Conservation (phyloP, 371 early-diverging fungal genomes). For the Parasitella parasitica region DNA sequence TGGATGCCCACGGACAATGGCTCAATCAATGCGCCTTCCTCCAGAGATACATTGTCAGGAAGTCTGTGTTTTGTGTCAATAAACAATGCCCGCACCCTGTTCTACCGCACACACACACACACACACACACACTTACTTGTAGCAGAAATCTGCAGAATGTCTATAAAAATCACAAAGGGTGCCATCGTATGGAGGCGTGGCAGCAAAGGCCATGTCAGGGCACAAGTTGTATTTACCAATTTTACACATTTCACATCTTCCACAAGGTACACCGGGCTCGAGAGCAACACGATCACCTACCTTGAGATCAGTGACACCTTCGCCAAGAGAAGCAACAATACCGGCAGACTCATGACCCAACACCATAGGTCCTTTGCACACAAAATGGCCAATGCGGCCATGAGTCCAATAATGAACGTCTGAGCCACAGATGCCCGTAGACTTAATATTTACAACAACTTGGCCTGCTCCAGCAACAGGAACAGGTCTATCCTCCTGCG, state of each 20-base stretch:
- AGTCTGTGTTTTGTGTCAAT: too few relatives aligned
- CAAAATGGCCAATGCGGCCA: slow-evolving; percentile 48
- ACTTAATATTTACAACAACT: slow-evolving; percentile 49
- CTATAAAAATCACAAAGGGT: slow-evolving; percentile 49
- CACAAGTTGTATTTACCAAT: slow-evolving; percentile 52
- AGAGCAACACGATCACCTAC: slow-evolving; percentile 73
- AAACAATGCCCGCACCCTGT: too few relatives aligned
- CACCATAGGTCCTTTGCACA: slow-evolving; percentile 59
- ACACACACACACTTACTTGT: slow-evolving; percentile 34
- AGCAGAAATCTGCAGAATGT: slow-evolving; percentile 55
- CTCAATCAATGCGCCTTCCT: slow-evolving; percentile 54
- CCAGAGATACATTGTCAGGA: slow-evolving; percentile 56
- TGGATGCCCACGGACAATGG: slow-evolving; percentile 51
- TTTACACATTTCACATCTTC: slow-evolving; percentile 57
- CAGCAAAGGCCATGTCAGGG: slow-evolving; percentile 49
- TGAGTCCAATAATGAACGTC: slow-evolving; percentile 56
- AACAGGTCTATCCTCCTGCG: slow-evolving; percentile 20
- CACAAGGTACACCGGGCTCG: slow-evolving; percentile 69
- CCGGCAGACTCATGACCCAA: slow-evolving; percentile 83
- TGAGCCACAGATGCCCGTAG: slow-evolving; percentile 53
- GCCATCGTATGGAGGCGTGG: slow-evolving; percentile 56
- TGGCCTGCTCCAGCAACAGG: slow-evolving; percentile 29
- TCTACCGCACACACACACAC: too few relatives aligned
- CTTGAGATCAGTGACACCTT: slow-evolving; percentile 48
- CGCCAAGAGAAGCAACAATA: slow-evolving; percentile 58